phyloP scores from a whole-genome alignment of 805 yeast genomes.

The Zygosaccharomyces gambellarensis region DNA sequence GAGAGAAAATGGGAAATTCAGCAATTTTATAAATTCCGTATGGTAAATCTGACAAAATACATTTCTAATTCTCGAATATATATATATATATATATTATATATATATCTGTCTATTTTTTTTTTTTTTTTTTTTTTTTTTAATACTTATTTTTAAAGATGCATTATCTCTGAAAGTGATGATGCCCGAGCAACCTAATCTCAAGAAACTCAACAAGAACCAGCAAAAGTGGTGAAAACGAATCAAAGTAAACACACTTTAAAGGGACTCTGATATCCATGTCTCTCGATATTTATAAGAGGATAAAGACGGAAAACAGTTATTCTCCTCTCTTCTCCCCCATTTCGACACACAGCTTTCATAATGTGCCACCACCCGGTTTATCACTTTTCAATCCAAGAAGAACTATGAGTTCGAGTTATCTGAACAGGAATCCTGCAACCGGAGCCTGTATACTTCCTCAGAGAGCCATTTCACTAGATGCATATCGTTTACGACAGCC shows the following conservation, averaged over 20 bases:
- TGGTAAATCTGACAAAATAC: not conserved
- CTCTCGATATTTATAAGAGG: conserved; percentile 17
- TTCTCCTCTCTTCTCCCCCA: conserved; percentile 18
- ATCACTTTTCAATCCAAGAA: conserved; percentile 21
- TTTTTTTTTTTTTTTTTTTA: not conserved
- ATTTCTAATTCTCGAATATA: not conserved
- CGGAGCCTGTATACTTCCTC: conserved; percentile 3
- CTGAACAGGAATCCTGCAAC: conserved; percentile 1
- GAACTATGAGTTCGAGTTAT: conserved; percentile 15
- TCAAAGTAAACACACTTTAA: not conserved
- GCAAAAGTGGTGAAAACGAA: not conserved
- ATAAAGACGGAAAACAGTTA: conserved; percentile 15
- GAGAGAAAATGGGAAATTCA: too few relatives aligned
- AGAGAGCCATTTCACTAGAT: conserved; percentile 4
- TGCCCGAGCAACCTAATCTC: not conserved
- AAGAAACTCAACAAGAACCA: not conserved
- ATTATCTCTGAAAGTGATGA: not conserved
- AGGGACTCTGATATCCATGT: conserved; percentile 10
- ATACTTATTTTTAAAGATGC: not conserved
- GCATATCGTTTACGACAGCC: not conserved
- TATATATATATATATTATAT: too few relatives aligned
- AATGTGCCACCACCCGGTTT: conserved; percentile 12
- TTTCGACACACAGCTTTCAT: conserved; percentile 21
- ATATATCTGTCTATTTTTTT: not conserved
- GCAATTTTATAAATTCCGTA: too few relatives aligned